phyloP scores from a whole-genome alignment of 352 stramenopile species.

The Phytophthora tubulina region DNA sequence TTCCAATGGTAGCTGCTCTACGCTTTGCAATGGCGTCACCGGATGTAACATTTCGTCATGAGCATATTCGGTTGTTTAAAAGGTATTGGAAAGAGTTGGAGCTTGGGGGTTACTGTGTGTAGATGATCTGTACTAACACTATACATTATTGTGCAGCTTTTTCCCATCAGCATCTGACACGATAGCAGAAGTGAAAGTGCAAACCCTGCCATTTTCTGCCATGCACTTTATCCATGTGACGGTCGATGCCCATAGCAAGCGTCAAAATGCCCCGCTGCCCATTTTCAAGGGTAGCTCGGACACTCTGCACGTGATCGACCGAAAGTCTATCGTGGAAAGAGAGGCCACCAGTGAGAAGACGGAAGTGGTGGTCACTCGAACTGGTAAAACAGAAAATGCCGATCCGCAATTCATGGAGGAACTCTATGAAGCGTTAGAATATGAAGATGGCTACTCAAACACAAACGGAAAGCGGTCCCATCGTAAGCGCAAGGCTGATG shows the following conservation, averaged over 20 bases:
- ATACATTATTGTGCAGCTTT: slow-evolving; percentile 36
- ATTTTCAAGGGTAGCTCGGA: slow-evolving; percentile 38
- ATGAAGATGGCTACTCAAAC: slow-evolving; percentile 28
- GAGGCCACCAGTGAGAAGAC: slow-evolving; percentile 33
- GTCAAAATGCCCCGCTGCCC: slow-evolving; percentile 13
- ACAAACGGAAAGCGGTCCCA: background rate
- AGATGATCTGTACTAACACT: slow-evolving; percentile 17
- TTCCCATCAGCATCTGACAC: slow-evolving; percentile 21
- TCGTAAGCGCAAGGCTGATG: slow-evolving; percentile 36
- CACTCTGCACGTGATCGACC: slow-evolving; percentile 47
- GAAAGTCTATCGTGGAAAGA: slow-evolving; percentile 52
- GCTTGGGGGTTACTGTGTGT: background rate
- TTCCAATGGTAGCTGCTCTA: slow-evolving; percentile 40
- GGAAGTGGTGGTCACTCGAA: slow-evolving; percentile 34
- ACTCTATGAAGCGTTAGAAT: slow-evolving; percentile 40
- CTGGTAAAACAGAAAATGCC: slow-evolving; percentile 17
- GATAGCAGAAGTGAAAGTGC: background rate
- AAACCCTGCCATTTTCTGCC: slow-evolving; percentile 22
- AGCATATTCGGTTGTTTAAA: slow-evolving; percentile 58
- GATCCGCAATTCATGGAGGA: slow-evolving; percentile 42
- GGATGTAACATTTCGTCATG: slow-evolving; percentile 28
- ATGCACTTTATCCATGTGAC: slow-evolving; percentile 40
- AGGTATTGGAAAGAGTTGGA: slow-evolving; percentile 36
- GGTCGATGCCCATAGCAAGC: slow-evolving; percentile 9
- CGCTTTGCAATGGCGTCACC: slow-evolving; percentile 31